Evolutionary conservation across 2,329 filamentous ascomycete genomes (phyloP), one percentile per base, ranked within the genome.

Genomic region (Rutstroemia sydowiana): DNA sequence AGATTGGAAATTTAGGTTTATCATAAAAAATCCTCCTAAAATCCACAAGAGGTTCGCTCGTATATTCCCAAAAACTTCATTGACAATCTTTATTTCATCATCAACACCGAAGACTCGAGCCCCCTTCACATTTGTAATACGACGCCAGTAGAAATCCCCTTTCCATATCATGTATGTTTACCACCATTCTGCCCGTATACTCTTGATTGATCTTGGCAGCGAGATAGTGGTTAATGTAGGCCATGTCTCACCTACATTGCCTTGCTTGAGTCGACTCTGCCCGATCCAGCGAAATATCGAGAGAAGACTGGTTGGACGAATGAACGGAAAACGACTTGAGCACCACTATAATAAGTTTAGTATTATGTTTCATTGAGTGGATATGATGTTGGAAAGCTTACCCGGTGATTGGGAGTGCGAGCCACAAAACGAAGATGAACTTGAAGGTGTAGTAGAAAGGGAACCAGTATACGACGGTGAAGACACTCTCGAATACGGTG

Each of bases 381-480:
- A 51, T n/a, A 28, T 11, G 13, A 20, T 10, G 10, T 20, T 41
- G n/a, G 11, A 23, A n/a, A 40, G 75, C 85, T 69, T 85, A 96
- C 92, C 78, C 78, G 77, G 95, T 96, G 72, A 88, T 81, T 71
- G 93, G 93, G 66, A 98, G 89, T 64, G 92, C 84, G 75, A 98
- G 90, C 93, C 93, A 98, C 70, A 98, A 84, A 65, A 97, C 80
- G 71, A 97, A 87, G 68, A 95, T 77, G 69, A 98, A 96, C 82
- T 98, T 98, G 87, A 98, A 97, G 69, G 91, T 92, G 75, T 88
- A 98, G 86, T 98, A 98, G 78, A 98, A 98, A 68, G 93, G 87
- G 77, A 95, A 89, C 88, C 88, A 95, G 80, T 93, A 93, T 58
- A 92, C 87, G 58, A 89, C 86, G 73, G 79, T 90, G 66, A 95